Evolutionary conservation across 257 asterid species (phyloP).

Genomic region (Cruciata laevipes): DNA sequence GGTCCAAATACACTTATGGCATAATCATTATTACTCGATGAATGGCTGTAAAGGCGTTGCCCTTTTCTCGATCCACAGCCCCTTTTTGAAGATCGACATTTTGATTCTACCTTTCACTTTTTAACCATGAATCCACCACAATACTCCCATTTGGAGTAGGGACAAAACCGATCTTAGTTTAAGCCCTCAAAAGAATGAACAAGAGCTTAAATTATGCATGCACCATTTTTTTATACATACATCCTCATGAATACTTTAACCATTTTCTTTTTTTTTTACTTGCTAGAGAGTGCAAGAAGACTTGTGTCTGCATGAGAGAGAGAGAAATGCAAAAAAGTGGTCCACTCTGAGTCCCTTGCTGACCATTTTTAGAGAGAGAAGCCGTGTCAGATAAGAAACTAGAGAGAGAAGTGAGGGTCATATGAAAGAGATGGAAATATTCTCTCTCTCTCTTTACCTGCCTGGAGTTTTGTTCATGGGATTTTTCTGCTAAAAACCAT

Average conservation of each 20-base stretch:
- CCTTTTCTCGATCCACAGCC: constrained; percentile 37
- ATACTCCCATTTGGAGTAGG: constrained; percentile 3
- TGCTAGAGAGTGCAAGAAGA: not conserved
- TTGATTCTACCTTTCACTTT: constrained; percentile 21
- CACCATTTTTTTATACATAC: not conserved
- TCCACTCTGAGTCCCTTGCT: constrained; percentile 75
- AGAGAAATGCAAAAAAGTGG: constrained; percentile 44
- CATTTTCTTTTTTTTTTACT: not conserved
- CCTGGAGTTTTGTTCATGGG: constrained; percentile 28
- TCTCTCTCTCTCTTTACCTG: constrained; percentile 25
- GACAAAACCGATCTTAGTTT: constrained; percentile 8
- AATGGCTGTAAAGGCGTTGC: constrained; percentile 54
- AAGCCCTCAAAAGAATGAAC: constrained; percentile 8
- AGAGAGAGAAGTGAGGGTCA: constrained; percentile 21
- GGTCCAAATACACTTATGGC: constrained; percentile 55
- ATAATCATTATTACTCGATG: constrained; percentile 64
- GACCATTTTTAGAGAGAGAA: constrained; percentile 55
- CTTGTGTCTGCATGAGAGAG: not conserved
- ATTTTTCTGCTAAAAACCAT: constrained; percentile 41
- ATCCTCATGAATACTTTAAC: not conserved
- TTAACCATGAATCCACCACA: not conserved
- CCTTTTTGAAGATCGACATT: constrained; percentile 38
- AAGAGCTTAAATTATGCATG: constrained; percentile 2
- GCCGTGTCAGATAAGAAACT: constrained; percentile 55
- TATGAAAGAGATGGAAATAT: constrained; percentile 23